These are phyloP conservation scores for Candida insectorum DNA, from an alignment of 805 yeast species.

Conservation along the genomic window DNA sequence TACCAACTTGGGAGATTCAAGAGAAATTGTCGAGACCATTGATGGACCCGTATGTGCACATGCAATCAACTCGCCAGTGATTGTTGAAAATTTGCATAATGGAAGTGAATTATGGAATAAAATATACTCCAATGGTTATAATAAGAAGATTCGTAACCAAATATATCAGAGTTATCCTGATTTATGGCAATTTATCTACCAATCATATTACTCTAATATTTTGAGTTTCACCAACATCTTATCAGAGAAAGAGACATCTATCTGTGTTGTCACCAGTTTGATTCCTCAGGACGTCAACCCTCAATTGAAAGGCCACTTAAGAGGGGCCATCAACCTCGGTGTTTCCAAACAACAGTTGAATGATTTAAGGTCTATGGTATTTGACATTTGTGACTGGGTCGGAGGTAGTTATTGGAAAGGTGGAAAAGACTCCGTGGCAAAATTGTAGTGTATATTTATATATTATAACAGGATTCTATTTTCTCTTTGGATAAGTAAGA, in stretches of 20 bases:
- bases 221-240: conserved; percentile 66
- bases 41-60: conserved; percentile 38
- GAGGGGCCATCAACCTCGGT: conserved; percentile 81
- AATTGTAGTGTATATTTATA: conserved; percentile 27
- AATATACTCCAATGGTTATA: conserved; percentile 69
- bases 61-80: conserved; percentile 25
- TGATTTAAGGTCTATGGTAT: conserved; percentile 57
- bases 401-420: conserved; percentile 48
- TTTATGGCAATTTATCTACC: conserved; percentile 67
- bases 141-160: conserved; percentile 63
- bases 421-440: conserved; percentile 58
- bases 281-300: conserved; percentile 94
- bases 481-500: conserved; percentile 59
- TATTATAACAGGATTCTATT: conserved; percentile 50
- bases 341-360: conserved; percentile 61
- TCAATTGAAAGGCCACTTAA: conserved; percentile 85
- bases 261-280: conserved; percentile 73
- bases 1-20: conserved; percentile 27
- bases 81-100: conserved; percentile 31
- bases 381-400: conserved; percentile 69
- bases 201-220: conserved; percentile 74
- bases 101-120: conserved; percentile 71
- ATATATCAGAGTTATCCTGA: conserved; percentile 80
- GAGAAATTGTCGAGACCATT: conserved; percentile 28
- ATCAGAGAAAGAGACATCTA: conserved; percentile 64